phyloP scores from a whole-genome alignment of 1,284 basidiomycete species.

The Rhodotorula sp. region DNA sequence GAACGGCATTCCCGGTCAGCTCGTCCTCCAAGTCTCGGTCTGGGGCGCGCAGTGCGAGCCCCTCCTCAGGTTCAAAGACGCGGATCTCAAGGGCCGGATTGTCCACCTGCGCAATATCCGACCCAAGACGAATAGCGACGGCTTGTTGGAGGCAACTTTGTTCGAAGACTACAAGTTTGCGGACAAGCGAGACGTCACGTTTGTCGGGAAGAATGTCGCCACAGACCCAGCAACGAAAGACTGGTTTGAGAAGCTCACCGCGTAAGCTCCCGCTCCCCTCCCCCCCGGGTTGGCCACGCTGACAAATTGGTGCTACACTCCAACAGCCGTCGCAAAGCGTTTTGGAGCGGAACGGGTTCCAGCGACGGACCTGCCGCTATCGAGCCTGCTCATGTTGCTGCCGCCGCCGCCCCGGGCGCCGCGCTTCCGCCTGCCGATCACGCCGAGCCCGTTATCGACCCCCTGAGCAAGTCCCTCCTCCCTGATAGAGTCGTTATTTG shows the following conservation, averaged over 20 bases:
- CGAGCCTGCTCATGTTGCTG: too few relatives aligned
- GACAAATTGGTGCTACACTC: neutral
- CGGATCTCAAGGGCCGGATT: conserved; percentile 2
- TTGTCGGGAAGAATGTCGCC: neutral
- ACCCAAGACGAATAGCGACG: neutral
- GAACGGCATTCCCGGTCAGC: conserved; percentile 9
- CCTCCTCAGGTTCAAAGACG: neutral
- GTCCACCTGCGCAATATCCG: conserved; percentile 19
- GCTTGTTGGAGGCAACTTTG: conserved; percentile 26
- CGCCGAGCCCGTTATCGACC: neutral
- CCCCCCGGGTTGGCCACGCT: neutral
- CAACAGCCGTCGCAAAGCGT: conserved; percentile 2
- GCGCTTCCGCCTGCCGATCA: neutral
- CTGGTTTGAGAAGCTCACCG: neutral
- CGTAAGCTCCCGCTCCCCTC: conserved; percentile 1
- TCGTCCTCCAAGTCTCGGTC: conserved; percentile 23
- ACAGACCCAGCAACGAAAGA: neutral
- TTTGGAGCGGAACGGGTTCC: neutral
- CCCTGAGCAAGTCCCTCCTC: neutral
- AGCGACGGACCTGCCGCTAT: neutral
- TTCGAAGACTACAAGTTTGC: conserved; percentile 14
- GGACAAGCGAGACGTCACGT: conserved; percentile 10
- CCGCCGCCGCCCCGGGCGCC: too few relatives aligned
- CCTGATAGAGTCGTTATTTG: neutral
- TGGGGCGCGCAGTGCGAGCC: conserved; percentile 24